Evolutionary conservation across 2,329 filamentous ascomycete species (phyloP), one percentile per base, ranked within the genome.

Genomic region (Colletotrichum sp.): DNA sequence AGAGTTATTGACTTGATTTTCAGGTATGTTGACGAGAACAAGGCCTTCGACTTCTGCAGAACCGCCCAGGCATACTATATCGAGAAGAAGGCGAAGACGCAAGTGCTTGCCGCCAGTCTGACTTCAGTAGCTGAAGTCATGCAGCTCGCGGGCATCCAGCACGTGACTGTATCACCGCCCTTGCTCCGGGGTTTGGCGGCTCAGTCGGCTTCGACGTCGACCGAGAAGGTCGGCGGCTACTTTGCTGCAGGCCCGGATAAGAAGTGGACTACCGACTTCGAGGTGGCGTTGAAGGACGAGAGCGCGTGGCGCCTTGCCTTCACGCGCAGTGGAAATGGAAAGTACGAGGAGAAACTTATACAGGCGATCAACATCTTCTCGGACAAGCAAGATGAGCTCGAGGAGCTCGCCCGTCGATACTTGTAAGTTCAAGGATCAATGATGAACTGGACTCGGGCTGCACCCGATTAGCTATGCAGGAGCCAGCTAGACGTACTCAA

Each of bases 291-390:
- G 6, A 81, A 84, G 48, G 83, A 90, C 66, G 87, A 90, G 78
- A 83, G 83, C n/a, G 82, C 78, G 8, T 92, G 88, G 85, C 86
- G 87, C 61, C 81, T 90, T 43, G 88, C 86, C 1, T 90, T 92
- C 77, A 87, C 88, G 0, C 82, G 87, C 67, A 89, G 86, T 64
- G 84, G 82, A 1, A 84, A 84, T 7, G 88, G 88, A 1, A 82
- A 86, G 73, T 87, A 86, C 18, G 88, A 90, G 79, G 86, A 84
- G 32, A 92, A 91, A 80, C 84, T 90, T 16, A 81, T 86, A 13
- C 84, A 90, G 82, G 90, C 90, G 10, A 88, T 92, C 65, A 90
- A 91, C 78, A 91, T 90, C 70, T 92, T 92, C 81, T 87, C 85
- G 65, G 88, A 90, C 69, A 89, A 90, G 81, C 90, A 92, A 80